Evolutionary conservation across 2,329 filamentous ascomycete genomes (phyloP).

Genomic region (Arthrobotrys iridis): DNA sequence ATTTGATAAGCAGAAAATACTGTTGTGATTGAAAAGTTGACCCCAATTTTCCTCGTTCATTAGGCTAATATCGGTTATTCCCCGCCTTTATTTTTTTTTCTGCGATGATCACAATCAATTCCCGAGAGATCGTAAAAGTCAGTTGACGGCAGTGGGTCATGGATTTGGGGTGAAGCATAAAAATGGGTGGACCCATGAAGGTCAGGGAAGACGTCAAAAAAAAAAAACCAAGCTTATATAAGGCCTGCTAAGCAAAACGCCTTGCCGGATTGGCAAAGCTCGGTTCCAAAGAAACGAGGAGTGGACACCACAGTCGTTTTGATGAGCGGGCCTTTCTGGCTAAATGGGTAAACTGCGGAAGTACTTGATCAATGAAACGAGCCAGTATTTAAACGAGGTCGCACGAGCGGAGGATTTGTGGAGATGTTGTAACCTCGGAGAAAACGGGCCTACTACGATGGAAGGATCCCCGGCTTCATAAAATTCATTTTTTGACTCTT

Average conservation of each 20-base stretch:
- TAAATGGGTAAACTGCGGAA: constrained; percentile 33
- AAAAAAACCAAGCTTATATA: constrained; percentile 26
- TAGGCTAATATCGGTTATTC: constrained; percentile 31
- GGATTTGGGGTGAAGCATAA: not conserved
- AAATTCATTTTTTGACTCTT: no score
- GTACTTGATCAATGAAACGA: not conserved
- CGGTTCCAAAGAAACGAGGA: constrained; percentile 29
- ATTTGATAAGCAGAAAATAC: constrained; percentile 2
- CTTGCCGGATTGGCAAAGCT: constrained; percentile 40
- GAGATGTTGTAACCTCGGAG: constrained; percentile 5
- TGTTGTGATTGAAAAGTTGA: not conserved
- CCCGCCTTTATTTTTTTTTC: not conserved
- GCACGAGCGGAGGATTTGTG: constrained; percentile 7
- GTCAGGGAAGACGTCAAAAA: not conserved
- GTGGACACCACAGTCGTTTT: not conserved
- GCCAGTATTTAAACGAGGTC: not conserved
- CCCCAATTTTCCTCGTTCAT: not conserved
- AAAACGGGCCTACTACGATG: not conserved
- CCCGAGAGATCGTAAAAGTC: not conserved
- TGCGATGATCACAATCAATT: not conserved
- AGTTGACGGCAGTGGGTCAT: constrained; percentile 8
- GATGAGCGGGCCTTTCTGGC: constrained; percentile 39
- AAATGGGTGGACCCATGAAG: not conserved
- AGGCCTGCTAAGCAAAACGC: constrained; percentile 26
- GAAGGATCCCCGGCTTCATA: no score